Base-by-base conservation (phyloP, 352 stramenopile species). In the Pythium pectinolyticum region DNA sequence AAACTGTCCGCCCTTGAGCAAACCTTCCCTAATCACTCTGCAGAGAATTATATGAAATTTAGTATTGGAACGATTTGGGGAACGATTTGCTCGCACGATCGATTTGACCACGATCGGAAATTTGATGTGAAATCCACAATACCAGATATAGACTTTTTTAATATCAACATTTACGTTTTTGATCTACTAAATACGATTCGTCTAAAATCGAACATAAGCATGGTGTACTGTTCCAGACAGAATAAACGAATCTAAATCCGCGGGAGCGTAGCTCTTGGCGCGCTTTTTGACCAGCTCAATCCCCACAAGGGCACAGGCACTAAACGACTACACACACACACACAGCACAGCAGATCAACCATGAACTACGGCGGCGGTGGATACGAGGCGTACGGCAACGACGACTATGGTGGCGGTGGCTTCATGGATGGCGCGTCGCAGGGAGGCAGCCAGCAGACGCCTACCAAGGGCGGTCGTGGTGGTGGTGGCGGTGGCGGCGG, bases 341-440 rank as follows among this genome's bases (percentile, higher is more conserved):
- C 19, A 24, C 17, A 46, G n/a, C 1, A n/a, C n/a, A n/a, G n/a
- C n/a, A n/a, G n/a, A n/a, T n/a, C n/a, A 3, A 66, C 37, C 22
- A 89, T 87, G 79, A 89, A 78, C 57, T 86, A 88, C 71, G 73
- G 75, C 48, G 61, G 58, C 41, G 74, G 78, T 32, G 77, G 75
- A 30, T 92, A 92, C 75, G 81, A 89, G 43, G 78, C 79, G 30
- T 89, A 91, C 62, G 80, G 78, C 70, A 88, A 77, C 61, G 79
- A 90, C 43, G 77, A 89, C 63, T 88, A 80, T 58, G 76, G 78
- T 52, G 78, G 80, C 48, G 84, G 82, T 30, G 82, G 81, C 48
- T 90, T 89, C 74, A 90, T 90, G 80, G 75, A 75, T 51, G 58
- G 55, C 51, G 77, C 73, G 37, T 90, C 80, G 57, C 73, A 90